Percentiles rank a stretch among this genome's conserved stretches.
These are phyloP conservation scores for Penicillium aurantiogriseum DNA, from an alignment of 2,329 filamentous ascomycete species.

Conservation along the genomic window DNA sequence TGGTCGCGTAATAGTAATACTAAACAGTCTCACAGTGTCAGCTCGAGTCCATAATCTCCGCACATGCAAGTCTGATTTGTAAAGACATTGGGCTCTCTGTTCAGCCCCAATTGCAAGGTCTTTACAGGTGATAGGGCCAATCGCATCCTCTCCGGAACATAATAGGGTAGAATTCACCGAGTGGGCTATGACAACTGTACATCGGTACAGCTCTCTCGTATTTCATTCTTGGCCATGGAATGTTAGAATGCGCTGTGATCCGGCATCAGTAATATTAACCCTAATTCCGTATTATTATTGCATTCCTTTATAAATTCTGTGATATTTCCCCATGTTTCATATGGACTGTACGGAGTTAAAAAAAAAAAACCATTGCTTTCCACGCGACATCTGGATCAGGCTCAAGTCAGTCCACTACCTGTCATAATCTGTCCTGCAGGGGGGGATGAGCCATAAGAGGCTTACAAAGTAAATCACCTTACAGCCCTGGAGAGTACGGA, in stretches of 20 bases:
- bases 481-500: neutral
- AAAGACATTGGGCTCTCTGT: neutral
- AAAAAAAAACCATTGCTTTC: neutral
- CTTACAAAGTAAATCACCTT: conserved; percentile 3
- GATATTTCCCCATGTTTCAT: neutral
- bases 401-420: neutral
- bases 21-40: neutral
- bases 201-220: conserved; percentile 1
- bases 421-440: neutral
- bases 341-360: neutral
- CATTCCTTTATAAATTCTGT: neutral
- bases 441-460: neutral
- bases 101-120: conserved; percentile 18
- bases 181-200: conserved; percentile 3
- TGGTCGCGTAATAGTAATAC: conserved; percentile 3
- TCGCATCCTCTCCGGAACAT: conserved; percentile 18
- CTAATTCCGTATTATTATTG: neutral
- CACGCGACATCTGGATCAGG: neutral
- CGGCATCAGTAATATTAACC: neutral
- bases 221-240: conserved; percentile 8
- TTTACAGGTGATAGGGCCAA: conserved; percentile 13
- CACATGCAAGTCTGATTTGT: neutral
- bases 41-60: conserved; percentile 1
- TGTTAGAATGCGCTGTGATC: conserved; percentile 1
- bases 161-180: conserved; percentile 8